Evolutionary conservation across 139 green algal species (phyloP).

Genomic region (Coelastrella sp.): DNA sequence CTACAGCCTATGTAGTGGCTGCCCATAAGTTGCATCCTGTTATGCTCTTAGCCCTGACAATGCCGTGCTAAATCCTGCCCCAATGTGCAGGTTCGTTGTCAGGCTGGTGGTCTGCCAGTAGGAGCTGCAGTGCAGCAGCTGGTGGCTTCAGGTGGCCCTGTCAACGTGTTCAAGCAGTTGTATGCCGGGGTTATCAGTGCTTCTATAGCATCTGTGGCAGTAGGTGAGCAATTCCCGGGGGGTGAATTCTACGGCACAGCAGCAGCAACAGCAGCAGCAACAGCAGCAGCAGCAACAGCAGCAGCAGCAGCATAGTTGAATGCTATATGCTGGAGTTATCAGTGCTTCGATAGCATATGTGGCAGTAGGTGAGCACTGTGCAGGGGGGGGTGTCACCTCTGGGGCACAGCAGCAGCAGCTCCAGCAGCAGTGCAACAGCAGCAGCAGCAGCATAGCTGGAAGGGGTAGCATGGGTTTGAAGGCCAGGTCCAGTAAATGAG

Average conservation of each 20-base stretch:
- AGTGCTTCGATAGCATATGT: slow-evolving; percentile 52
- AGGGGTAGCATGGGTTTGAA: too few species aligned
- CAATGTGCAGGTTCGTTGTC: slow-evolving; percentile 55
- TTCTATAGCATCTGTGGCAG: slow-evolving; percentile 49
- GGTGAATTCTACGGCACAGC: too few species aligned
- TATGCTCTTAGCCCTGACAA: not conserved
- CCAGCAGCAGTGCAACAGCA: too few species aligned
- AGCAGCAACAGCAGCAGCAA: too few species aligned
- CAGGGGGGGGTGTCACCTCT: too few species aligned
- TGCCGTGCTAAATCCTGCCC: not conserved
- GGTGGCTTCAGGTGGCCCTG: not conserved
- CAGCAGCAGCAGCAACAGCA: too few species aligned
- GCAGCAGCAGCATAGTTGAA: too few species aligned
- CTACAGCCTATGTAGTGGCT: not conserved
- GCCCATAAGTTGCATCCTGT: not conserved
- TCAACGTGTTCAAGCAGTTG: slow-evolving; percentile 51
- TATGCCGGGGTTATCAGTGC: slow-evolving; percentile 65
- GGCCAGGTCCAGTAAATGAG: too few species aligned
- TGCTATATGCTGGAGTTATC: slow-evolving; percentile 67
- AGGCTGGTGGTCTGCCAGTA: slow-evolving; percentile 51
- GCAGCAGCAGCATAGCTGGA: too few species aligned
- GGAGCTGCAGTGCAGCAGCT: slow-evolving; percentile 34
- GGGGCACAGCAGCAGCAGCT: too few species aligned
- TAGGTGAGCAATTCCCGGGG: slow-evolving; percentile 56
- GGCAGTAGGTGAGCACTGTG: not conserved